Percentiles rank a stretch among this genome's conserved stretches.
phyloP scores from a whole-genome alignment of 371 early-diverging fungal genomes.

The Catenaria anguillulae region DNA sequence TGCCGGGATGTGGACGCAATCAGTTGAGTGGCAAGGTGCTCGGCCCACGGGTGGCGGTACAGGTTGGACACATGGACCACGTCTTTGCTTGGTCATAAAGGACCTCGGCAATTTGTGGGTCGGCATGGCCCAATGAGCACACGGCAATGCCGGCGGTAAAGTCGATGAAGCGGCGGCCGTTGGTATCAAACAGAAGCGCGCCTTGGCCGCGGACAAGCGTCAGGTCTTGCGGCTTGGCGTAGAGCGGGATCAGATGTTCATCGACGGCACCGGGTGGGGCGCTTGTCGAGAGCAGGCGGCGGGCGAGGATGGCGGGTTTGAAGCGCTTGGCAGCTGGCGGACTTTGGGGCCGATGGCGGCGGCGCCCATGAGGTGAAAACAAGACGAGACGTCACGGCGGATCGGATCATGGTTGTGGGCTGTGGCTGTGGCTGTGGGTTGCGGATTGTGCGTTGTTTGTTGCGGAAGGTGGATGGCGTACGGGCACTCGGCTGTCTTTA shows the following conservation, averaged over 20 bases:
- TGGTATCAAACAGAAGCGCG: slow-evolving; percentile 48
- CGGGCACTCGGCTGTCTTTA: too few species aligned
- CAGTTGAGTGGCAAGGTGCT: slow-evolving; percentile 43
- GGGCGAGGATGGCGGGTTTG: too few species aligned
- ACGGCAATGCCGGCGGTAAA: slow-evolving; percentile 84
- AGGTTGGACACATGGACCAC: slow-evolving; percentile 69
- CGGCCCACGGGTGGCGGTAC: slow-evolving; percentile 20
- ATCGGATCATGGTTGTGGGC: too few species aligned
- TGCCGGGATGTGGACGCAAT: slow-evolving; percentile 35
- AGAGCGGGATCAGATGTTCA: slow-evolving; percentile 13
- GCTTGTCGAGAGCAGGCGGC: too few species aligned
- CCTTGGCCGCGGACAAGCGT: slow-evolving; percentile 52
- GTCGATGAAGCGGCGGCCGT: slow-evolving; percentile 56
- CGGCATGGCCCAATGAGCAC: slow-evolving; percentile 69
- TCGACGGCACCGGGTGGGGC: not conserved
- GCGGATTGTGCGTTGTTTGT: too few species aligned
- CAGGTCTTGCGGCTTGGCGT: slow-evolving; percentile 19
- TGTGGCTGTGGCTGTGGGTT: too few species aligned
- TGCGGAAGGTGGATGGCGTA: too few species aligned
- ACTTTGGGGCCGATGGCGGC: too few species aligned
- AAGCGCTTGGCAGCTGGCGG: too few species aligned
- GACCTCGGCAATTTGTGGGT: slow-evolving; percentile 45
- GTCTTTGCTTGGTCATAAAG: slow-evolving; percentile 59
- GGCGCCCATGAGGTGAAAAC: too few species aligned
- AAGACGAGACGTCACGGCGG: too few species aligned